Evolutionary conservation across 139 green algal species (phyloP), one percentile per base, ranked within the genome.

Genomic region (Closterium sp.): DNA sequence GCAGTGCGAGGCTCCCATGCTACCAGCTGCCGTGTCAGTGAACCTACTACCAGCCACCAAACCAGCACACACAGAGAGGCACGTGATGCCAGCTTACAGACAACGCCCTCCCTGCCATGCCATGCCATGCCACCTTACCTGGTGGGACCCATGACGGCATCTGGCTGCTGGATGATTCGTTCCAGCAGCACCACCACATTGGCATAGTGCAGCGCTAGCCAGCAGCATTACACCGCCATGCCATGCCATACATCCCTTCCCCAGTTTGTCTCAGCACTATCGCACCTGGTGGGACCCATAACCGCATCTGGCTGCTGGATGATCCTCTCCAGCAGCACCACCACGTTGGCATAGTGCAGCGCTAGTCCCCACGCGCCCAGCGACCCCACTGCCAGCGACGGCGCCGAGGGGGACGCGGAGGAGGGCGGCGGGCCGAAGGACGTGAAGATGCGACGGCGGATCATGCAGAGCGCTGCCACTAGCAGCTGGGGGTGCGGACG

Each of bases 151-250:
- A 79, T 19, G 27, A 91, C 88, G 13, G 30, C n/a, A 21, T 32
- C 28, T 31, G 88, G 88, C 28, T 91, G 50, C 62, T 91, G 27
- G 88, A 91, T n/a, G n/a, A n/a, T n/a, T n/a, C n/a, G n/a, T n/a
- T 88, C n/a, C 24, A 88, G 28, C 86, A 38, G 86, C n/a, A 88
- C 28, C 24, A 88, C 28, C 28, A 88, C 30, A 29, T 88, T 88
- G 86, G 86, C 86, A 34, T 88, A 88, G 86, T 88, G 86, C 29
- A 38, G 86, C 28, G 29, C n/a, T 3, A 38, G 86, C 24, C 29
- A n/a, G n/a, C n/a, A n/a, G n/a, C n/a, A n/a, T n/a, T n/a, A n/a
- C n/a, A n/a, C n/a, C n/a, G n/a, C n/a, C n/a, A n/a, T n/a, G n/a
- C n/a, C n/a, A n/a, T n/a, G n/a, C n/a, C n/a, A n/a, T n/a, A n/a